Evolutionary conservation across 441 rosid genomes (phyloP), one percentile per base, ranked within the genome.

Genomic region (Codiaeum variegatum): DNA sequence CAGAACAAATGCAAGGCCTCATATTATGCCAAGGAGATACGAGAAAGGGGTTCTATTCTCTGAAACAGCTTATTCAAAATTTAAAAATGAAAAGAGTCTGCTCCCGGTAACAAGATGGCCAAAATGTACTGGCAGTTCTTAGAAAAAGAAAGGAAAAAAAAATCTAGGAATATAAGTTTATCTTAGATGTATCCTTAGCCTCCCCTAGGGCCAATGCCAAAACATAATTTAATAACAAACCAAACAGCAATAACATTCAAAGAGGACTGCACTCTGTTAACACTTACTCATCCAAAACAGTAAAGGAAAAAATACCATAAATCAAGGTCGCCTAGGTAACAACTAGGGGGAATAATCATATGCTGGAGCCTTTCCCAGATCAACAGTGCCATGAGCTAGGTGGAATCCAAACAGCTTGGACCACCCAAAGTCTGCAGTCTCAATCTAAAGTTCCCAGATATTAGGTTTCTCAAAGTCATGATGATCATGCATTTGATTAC

Each of bases 21-120:
- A 1, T 47, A 65, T 44, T 28, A 34, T 24, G 29, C 6, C 59
- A 32, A 46, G 47, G 23, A 67, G 51, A 31, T 6, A 12, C 10
- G 32, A 24, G 72, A 24, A 19, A 49, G 7, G 3, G 28, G 6
- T n/a, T 47, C 40, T 34, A 55, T 29, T 6, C 36, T 38, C 28
- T 4, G 66, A 54, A 63, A 64, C 23, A 47, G 65, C 32, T 36
- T 23, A n/a, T 44, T 62, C 51, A 51, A 67, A 59, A 70, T 32
- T 58, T 18, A 13, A n/a, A 52, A 19, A 52, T 6, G 24, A 58
- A 34, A 21, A 8, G 29, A 23, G 18, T 19, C 18, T 16, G 26
- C 15, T 38, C 16, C 2, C 34, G 73, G 56, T 1, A 8, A 47
- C 21, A 59, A 49, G 18, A 38, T 28, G 9, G 46, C 23, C 19